Evolutionary conservation across 2,329 filamentous ascomycete genomes (phyloP), one percentile per base, ranked within the genome.

Genomic region (Verruconis gallopava): DNA sequence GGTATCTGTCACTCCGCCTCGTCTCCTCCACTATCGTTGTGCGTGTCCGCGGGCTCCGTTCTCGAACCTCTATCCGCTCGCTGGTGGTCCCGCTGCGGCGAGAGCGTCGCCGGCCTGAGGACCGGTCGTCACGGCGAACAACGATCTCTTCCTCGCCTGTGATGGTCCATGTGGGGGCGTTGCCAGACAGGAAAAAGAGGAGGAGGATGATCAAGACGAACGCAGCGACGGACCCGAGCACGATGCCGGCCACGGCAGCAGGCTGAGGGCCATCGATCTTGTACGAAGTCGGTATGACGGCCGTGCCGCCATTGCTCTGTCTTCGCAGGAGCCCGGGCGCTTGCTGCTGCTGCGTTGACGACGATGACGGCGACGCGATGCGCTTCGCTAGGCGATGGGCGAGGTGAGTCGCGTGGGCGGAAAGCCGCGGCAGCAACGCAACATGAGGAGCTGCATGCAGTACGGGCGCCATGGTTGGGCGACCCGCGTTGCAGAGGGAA

Each of bases 201-300:
- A 75, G 59, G 66, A 67, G 73, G 22, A 71, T 56, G 21, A 74
- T 47, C 4, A 74, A 56, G 18, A 74, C 55, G 55, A 73, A 72
- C 37, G 67, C 71, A 4, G 59, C 63, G 17, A 75, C 66, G 43
- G 63, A 66, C 47, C 71, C 71, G 19, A 75, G 60, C 4, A 72
- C 69, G 44, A 79, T 78, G 42, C 76, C 77, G 6, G 67, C 73
- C 1, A 80, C 68, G 30, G 68, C 68, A 42, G 72, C 75, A 0
- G 75, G 68, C 1, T 64, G 37, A 0, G 74, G 74, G 4, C 73
- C 68, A 19, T 60, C 51, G 53, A 35, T 15, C 33, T 37, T 37
- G 11, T 42, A 35, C 15, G n/a, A 18, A 5, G 30, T 36, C 18
- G 40, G 40, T 36, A 36, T 36, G 18, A 36, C 21, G 30, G 33